Evolutionary conservation across 192 early-diverging fungal species (phyloP).

Genomic region (Rhizoclosmatium sp.): DNA sequence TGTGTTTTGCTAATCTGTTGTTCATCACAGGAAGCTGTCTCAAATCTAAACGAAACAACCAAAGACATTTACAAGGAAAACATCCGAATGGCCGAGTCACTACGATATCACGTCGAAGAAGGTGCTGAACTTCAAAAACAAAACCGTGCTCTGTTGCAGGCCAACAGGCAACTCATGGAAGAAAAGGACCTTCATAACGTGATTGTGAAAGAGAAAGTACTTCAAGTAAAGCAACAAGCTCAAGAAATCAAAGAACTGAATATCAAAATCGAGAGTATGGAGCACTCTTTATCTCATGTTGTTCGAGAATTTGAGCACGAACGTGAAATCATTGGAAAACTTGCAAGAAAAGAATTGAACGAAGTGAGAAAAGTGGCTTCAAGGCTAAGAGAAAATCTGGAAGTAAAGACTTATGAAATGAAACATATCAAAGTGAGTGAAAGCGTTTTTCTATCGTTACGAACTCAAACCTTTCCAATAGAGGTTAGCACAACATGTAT

Average conservation of each 20-base stretch:
- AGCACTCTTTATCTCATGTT: conserved; percentile 65
- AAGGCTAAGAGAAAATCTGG: conserved; percentile 48
- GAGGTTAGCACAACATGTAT: conserved; percentile 68
- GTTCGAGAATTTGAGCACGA: conserved; percentile 71
- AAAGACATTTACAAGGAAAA: conserved; percentile 73
- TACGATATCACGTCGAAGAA: conserved; percentile 64
- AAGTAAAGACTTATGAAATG: conserved; percentile 60
- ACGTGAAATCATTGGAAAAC: conserved; percentile 57
- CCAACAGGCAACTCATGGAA: conserved; percentile 57
- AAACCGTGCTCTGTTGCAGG: conserved; percentile 45
- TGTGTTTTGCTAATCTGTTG: not conserved
- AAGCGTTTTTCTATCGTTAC: not conserved
- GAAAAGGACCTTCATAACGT: conserved; percentile 69
- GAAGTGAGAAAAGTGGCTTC: conserved; percentile 54
- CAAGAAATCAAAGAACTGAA: conserved; percentile 66
- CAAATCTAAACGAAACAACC: conserved; percentile 64
- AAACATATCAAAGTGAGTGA: conserved; percentile 62
- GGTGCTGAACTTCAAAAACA: conserved; percentile 60
- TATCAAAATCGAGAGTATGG: conserved; percentile 63
- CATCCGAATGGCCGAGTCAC: conserved; percentile 65
- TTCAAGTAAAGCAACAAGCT: conserved; percentile 61
- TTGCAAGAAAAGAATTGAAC: conserved; percentile 61
- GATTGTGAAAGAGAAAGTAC: conserved; percentile 71
- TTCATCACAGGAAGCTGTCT: conserved; percentile 59
- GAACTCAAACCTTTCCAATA: not conserved